Base-by-base conservation (phyloP, 192 early-diverging fungal species). In the Podila clonocystis region DNA sequence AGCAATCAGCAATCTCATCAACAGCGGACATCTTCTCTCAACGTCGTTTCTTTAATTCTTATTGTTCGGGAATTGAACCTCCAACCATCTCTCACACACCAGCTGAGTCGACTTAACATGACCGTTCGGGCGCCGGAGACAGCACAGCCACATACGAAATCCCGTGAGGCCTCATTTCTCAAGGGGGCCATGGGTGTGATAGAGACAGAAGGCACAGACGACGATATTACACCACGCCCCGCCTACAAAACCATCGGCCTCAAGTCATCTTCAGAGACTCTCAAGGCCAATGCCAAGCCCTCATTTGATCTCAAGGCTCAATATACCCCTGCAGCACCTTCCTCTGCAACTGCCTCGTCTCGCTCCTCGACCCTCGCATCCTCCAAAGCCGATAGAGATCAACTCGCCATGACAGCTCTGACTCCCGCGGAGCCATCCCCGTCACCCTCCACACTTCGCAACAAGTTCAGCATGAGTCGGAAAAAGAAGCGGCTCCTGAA, bases 401-500 rank as follows among this genome's bases (percentile, higher is more conserved):
- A 28, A 26, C 17, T 30, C 52, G 12, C 33, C 49, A 65, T 28
- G 29, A 36, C 17, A 28, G 2, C 50, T 55, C 11, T 29, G 38
- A 19, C 61, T 11, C 17, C 5, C 20, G 4, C 1, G 55, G 24
- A 31, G 15, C 12, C 63, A 9, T 2, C 65, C 26, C 55, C 33
- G 19, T 0, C 48, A 3, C 45, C 73, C 11, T 22, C 50, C 60
- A 80, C 34, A 45, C 12, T 55, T 9, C 52, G 52, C n/a, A 12
- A 55, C 20, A 63, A 36, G 57, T 68, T 79, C 22, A n/a, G 63
- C n/a, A 28, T 72, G 3, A 9, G 75, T 50, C 68, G 57, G 24
- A 80, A 80, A 30, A 68, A 80, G 36, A 67, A 69, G 62, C 45
- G 65, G 5, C 62, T 73, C 19, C 58, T 73, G 58, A 63, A 62